Base-by-base conservation (phyloP, 192 early-diverging fungal species). In the Backusella sp. region DNA sequence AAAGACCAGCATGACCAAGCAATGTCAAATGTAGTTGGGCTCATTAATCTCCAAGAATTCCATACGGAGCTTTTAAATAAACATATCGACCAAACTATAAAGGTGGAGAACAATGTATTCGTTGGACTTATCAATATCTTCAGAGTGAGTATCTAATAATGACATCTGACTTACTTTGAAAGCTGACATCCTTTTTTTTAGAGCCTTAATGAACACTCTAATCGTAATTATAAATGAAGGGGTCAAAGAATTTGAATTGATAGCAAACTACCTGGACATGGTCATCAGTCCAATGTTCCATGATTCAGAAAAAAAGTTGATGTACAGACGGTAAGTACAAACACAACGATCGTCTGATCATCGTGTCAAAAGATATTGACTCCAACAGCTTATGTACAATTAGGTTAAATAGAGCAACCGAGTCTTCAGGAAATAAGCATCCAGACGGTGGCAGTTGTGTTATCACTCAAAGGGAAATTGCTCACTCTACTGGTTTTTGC, bases 361-460 rank as follows among this genome's bases (percentile, higher is more conserved):
- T 65, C 56, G 65, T 39, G 21, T n/a, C 56, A 32, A 73, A 73
- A 62, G 39, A 59, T 39, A 59, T 59, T 42, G 39, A 32, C 9
- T 1, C 36, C 3, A 41, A 73, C 23, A 53, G 70, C 44, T 28
- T 73, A 65, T 73, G 35, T 59, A 21, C 65, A 73, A 73, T 56
- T 62, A 62, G 72, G 72, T 56, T 73, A 73, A 73, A 73, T 59
- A 73, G 65, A 65, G 72, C 72, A 73, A 73, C 56, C 35, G 30
- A 32, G 30, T 2, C 30, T 32, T 32, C 30, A 2, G 30, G 2
- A 3, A 23, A 73, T 73, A 56, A 6, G 65, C 42, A 73, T 59
- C 72, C 70, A 59, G 72, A 62, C 65, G 30, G 30, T 32, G 30
- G 30, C 1, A 32, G 72, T 73, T 62, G 72, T 1, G 65, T 73